Base-by-base conservation (phyloP, 495 filamentous ascomycete species). In the Neurospora sp. region DNA sequence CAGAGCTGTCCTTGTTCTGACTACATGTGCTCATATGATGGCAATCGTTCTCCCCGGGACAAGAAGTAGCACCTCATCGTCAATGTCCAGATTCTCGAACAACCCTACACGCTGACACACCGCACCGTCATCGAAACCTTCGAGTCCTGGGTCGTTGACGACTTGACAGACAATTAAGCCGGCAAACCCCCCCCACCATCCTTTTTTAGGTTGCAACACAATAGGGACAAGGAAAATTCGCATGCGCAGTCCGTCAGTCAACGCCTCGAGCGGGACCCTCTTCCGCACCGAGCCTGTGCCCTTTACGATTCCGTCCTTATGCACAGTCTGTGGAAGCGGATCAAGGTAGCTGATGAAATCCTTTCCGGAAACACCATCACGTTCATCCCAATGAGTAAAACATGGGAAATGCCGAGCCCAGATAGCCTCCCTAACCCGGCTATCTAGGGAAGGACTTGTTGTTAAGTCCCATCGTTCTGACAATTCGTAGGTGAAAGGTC, bases 341-440 rank as follows among this genome's bases (percentile, higher is more conserved):
- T 61, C 53, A 1, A 61, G 27, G 22, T 61, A 61, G 14, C 53
- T 31, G 22, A 61, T 61, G 53, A 0, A 14, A 4, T 5, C 0
- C 10, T 14, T 14, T 14, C 22, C 11, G 22, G 22, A 61, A 14
- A 7, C 10, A 4, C 0, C 7, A 59, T 59, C 48, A 7, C 5
- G 0, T 16, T 27, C 20, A 27, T 59, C 48, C 48, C 46, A 41
- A 1, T 4, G 1, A 41, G 3, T 11, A 18, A 44, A 11, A 1
- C 39, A 40, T 0, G 0, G 0, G 0, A 0, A 11, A 0, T 4
- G n/a, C 44, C 0, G 0, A 18, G 0, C 18, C 0, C 9, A 0
- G 46, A 61, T 1, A 2, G 22, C 22, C 12, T 16, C 5, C 22
- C 11, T 16, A 7, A 31, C 5, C 16, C 53, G 53, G 3, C 11